Evolutionary conservation across 306 rosid genomes (phyloP).

Genomic region (Ormosia semicastrata): DNA sequence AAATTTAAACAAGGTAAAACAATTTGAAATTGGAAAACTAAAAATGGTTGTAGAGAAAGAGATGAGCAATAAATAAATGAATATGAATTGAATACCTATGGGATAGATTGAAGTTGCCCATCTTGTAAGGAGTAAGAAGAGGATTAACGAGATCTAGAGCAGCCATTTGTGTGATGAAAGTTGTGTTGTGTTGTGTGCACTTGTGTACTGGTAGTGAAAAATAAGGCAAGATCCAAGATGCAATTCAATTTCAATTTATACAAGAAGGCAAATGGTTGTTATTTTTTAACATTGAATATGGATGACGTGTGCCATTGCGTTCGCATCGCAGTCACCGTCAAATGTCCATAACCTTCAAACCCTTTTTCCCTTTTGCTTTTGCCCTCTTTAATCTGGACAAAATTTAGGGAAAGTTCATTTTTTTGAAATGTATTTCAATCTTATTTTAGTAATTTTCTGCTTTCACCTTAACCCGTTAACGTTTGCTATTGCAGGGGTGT

Average conservation of each 20-base stretch:
- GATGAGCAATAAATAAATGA: no score
- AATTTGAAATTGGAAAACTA: neutral
- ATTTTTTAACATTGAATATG: no score
- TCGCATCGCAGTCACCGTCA: no score
- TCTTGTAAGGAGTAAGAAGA: conserved; percentile 32
- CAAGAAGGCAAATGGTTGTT: no score
- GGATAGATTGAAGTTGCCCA: conserved; percentile 27
- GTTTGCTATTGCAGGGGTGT: conserved; percentile 17
- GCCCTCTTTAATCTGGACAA: no score
- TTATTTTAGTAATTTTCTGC: neutral
- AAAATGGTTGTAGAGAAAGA: neutral
- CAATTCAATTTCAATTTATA: no score
- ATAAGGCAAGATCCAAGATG: no score
- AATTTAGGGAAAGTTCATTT: neutral
- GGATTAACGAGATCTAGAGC: neutral
- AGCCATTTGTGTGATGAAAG: neutral
- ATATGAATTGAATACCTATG: neutral
- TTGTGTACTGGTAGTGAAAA: no score
- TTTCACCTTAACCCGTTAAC: neutral
- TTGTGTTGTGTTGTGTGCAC: no score
- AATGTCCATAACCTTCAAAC: no score
- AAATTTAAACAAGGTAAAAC: neutral
- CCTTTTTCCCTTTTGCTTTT: no score
- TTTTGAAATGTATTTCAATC: neutral
- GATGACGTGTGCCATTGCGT: no score